phyloP scores from a whole-genome alignment of 192 early-diverging fungal species.

The Entomortierella chlamydospora region DNA sequence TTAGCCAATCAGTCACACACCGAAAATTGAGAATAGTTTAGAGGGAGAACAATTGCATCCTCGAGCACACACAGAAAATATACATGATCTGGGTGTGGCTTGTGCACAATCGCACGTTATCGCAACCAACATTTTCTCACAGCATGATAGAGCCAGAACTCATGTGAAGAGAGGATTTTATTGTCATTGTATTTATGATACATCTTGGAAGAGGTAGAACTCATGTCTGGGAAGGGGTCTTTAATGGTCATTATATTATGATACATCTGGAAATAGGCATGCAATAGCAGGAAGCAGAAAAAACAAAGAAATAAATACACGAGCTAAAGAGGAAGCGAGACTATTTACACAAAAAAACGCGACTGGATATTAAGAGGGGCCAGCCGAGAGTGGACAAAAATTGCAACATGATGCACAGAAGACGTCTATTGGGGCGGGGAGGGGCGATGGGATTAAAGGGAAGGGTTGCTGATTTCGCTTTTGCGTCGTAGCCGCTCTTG shows the following conservation, averaged over 20 bases:
- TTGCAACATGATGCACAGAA: no score
- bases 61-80: neutral
- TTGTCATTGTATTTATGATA: no score
- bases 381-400: neutral
- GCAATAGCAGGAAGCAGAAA: neutral
- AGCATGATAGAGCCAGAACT: no score
- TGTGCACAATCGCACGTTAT: no score
- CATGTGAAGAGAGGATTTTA: no score
- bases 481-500: constrained; percentile 37
- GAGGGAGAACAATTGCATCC: neutral
- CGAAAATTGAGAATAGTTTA: constrained; percentile 31
- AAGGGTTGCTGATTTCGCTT: constrained; percentile 23
- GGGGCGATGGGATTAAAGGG: neutral
- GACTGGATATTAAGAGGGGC: no score
- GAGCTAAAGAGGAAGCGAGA: neutral
- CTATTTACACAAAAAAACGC: neutral
- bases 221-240: no score
- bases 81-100: neutral
- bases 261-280: no score
- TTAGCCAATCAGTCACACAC: neutral
- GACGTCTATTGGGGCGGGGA: neutral
- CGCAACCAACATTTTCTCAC: no score
- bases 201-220: no score
- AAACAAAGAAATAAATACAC: neutral
- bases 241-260: neutral